Evolutionary conservation across 1,284 basidiomycete genomes (phyloP), one percentile per base, ranked within the genome.

Genomic region (Ceratobasidium sp.): DNA sequence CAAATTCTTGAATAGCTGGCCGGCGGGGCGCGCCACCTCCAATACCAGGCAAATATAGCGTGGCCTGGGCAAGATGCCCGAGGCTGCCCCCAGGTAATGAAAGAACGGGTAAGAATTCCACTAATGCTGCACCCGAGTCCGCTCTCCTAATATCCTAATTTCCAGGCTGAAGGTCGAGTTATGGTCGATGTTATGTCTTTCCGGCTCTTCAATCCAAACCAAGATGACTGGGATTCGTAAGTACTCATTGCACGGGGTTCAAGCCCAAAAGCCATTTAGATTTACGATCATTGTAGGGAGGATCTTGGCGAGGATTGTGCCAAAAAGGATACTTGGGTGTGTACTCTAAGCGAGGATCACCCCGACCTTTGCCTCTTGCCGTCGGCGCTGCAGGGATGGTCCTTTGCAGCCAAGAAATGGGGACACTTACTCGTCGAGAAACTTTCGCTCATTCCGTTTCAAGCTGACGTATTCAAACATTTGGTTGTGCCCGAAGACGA

Each of bases 371-470:
- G 20, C 35, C 64, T 41, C 18, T 38, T 66, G 12, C 64, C 64
- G 5, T 41, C 64, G 6, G 18, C 41, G 23, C 35, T 66, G n/a
- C 64, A 66, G 7, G 64, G 64, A 5, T 66, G 64, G 64, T 66
- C 64, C 6, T 66, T 66, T 41, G 41, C 35, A n/a, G 64, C 64
- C 12, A 66, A 66, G n/a, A 66, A 66, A 48, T 66, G 64, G 64
- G 64, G 64, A 12, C 4, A 46, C 12, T 27, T 66, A 7, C 38
- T 66, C 12, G 64, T 66, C 5, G 64, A 66, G 5, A 14, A 66
- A 5, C 35, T 66, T 20, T 46, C 64, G 18, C 7, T 50, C 48
- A 50, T 68, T n/a, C 48, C 48, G 2, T 68, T 68, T 33, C 5
- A 52, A 4, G 10, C 48, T 27, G 48, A 68, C 18, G 48, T 35